Conservation (phyloP, 2,329 filamentous ascomycete species). For the Ascochyta koolunga region DNA sequence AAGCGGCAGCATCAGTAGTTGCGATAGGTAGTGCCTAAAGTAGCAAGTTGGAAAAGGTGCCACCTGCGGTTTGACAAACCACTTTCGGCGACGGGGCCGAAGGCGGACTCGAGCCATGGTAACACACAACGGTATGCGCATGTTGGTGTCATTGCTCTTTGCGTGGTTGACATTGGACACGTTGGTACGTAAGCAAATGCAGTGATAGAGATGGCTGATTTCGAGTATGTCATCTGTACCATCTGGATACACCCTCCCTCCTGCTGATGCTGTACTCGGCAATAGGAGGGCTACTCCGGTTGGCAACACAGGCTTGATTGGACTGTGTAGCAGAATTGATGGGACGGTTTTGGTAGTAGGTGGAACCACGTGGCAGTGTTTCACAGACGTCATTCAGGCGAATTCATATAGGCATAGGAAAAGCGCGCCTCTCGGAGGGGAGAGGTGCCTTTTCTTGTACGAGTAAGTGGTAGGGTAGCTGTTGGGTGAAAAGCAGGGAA, state of each 20-base stretch:
- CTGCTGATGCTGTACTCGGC: constrained; percentile 2
- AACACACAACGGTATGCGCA: constrained; percentile 3
- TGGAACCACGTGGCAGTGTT: constrained; percentile 20
- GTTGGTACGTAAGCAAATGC: constrained; percentile 7
- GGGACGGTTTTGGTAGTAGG: constrained; percentile 5
- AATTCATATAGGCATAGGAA: constrained; percentile 8
- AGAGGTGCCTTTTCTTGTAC: constrained; percentile 13
- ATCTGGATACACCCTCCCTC: background rate
- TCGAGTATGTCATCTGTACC: background rate
- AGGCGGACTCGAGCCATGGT: constrained; percentile 7
- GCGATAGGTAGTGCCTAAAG: background rate
- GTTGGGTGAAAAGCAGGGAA: constrained; percentile 5
- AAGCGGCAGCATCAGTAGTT: constrained; percentile 3
- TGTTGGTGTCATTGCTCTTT: background rate
- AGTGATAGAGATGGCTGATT: background rate
- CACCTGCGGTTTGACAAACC: constrained; percentile 1
- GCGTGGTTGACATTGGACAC: background rate
- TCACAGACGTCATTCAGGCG: constrained; percentile 3
- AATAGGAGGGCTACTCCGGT: background rate
- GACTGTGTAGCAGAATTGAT: background rate
- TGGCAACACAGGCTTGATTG: constrained; percentile 2
- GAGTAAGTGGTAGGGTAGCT: constrained; percentile 11
- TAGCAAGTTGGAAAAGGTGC: background rate
- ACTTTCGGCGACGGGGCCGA: background rate
- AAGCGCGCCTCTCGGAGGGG: constrained; percentile 1